These are phyloP conservation scores for Platanus orientalis DNA, from an alignment of 164 flowering plant genomes.

Conservation along the genomic window DNA sequence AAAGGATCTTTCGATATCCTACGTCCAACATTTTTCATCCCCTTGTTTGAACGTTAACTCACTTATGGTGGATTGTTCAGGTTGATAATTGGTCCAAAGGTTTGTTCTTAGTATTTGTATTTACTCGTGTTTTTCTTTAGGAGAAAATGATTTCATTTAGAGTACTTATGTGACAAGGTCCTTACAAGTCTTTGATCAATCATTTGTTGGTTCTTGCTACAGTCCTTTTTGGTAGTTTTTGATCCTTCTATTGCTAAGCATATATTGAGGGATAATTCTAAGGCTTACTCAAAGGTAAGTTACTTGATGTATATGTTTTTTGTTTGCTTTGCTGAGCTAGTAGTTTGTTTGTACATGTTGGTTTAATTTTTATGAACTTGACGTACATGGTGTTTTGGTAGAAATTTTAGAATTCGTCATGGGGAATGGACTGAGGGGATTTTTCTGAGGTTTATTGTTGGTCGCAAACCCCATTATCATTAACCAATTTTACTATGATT, in stretches of 20 bases:
- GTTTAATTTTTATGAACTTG: constrained; percentile 3
- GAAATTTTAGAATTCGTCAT: constrained; percentile 96
- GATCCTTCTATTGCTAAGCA: too few species aligned
- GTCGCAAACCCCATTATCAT: too few species aligned
- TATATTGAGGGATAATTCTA: too few species aligned
- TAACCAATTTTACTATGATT: too few species aligned
- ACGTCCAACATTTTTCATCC: constrained; percentile 82
- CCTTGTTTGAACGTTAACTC: too few species aligned
- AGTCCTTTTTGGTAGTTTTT: too few species aligned
- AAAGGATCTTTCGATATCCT: constrained; percentile 55
- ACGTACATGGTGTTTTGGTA: constrained; percentile 78
- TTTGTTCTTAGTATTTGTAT: constrained; percentile 18
- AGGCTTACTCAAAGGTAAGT: too few species aligned
- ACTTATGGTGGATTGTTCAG: constrained; percentile 92
- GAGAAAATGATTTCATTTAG: too few species aligned
- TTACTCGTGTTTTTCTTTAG: neutral
- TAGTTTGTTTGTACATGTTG: neutral
- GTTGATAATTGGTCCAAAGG: constrained; percentile 93
- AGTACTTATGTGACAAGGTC: neutral
- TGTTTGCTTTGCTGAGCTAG: neutral
- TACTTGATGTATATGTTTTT: neutral
- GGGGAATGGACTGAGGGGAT: constrained; percentile 98
- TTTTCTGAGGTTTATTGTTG: too few species aligned
- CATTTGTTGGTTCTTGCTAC: too few species aligned
- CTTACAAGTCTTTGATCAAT: too few species aligned